Evolutionary conservation across 805 yeast genomes (phyloP), one percentile per base, ranked within the genome.

Genomic region (Spathaspora hagerdaliae): DNA sequence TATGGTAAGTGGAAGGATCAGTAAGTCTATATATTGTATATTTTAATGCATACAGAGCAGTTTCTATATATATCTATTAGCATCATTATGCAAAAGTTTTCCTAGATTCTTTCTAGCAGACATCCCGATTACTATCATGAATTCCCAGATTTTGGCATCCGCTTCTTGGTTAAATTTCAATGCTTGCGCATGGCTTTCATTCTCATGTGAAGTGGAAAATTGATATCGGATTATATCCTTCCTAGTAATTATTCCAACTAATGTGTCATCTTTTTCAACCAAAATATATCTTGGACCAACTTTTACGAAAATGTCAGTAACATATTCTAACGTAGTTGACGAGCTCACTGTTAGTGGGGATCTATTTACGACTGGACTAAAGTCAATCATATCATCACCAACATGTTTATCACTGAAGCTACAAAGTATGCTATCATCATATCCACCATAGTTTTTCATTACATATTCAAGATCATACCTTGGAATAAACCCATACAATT

Each of bases 1-100:
- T 75, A 73, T 49, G 97, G 96, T 41, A 87, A 85, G 62, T 91
- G 97, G 97, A 79, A 68, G 47, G 88, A 81, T 49, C 76, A 74
- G 40, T 79, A 60, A 51, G 24, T 19, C 24, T 36, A 12, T 38
- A 12, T 38, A 14, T 36, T 39, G 27, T 38, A 36, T 31, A 24
- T 39, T 26, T 37, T 27, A 14, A 27, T 32, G 38, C 29, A 31
- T 40, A 40, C 13, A 38, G 35, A 32, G 5, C 13, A 2, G 35
- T 32, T 13, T n/a, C 13, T 32, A 32, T 32, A 32, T 14, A 51
- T 55, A 65, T 45, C 66, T 49, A 38, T 50, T 52, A 39, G 64
- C 65, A 48, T 65, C 69, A 44, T 66, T 65, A 47, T 52, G 55
- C 27, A 67, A 41, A 24, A 67, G 45, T 41, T 58, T 63, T 3